Percentiles rank a stretch among this genome's conserved stretches.
Conservation (phyloP, 768 basidiomycete genomes). For the Leucocoprinus sp. region DNA sequence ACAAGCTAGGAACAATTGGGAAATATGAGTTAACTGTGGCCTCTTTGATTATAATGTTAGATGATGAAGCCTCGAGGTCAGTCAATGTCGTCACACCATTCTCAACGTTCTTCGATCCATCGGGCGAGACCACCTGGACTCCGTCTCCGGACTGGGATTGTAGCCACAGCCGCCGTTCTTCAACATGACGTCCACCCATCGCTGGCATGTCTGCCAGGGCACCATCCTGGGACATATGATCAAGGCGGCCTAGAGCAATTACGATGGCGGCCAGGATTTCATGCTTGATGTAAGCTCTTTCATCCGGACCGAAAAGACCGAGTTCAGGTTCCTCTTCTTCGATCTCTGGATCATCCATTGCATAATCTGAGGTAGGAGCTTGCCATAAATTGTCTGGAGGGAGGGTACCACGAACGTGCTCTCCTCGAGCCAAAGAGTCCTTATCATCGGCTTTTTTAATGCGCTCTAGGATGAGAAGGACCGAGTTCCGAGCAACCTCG, state of each 20-base stretch:
- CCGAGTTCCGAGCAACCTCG: constrained; percentile 60
- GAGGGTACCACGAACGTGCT: constrained; percentile 1
- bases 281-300: constrained; percentile 62
- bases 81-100: constrained; percentile 11
- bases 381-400: constrained; percentile 10
- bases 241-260: constrained; percentile 77
- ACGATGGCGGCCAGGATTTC: constrained; percentile 84
- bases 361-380: constrained; percentile 8
- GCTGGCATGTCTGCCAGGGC: constrained; percentile 21
- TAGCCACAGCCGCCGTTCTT: constrained; percentile 7
- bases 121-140: constrained; percentile 13
- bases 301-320: constrained; percentile 44
- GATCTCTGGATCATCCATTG: constrained; percentile 18
- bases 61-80: constrained; percentile 7
- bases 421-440: constrained; percentile 18
- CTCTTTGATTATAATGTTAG: constrained; percentile 10
- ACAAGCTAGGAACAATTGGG: constrained; percentile 25
- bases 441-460: constrained; percentile 53
- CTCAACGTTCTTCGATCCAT: constrained; percentile 15
- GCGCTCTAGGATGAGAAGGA: constrained; percentile 71
- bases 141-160: constrained; percentile 12
- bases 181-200: constrained; percentile 8
- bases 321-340: constrained; percentile 27
- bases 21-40: constrained; percentile 46
- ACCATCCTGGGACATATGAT: constrained; percentile 18